phyloP scores from a whole-genome alignment of 371 early-diverging fungal species.

The Encephalitozoon hellem region DNA sequence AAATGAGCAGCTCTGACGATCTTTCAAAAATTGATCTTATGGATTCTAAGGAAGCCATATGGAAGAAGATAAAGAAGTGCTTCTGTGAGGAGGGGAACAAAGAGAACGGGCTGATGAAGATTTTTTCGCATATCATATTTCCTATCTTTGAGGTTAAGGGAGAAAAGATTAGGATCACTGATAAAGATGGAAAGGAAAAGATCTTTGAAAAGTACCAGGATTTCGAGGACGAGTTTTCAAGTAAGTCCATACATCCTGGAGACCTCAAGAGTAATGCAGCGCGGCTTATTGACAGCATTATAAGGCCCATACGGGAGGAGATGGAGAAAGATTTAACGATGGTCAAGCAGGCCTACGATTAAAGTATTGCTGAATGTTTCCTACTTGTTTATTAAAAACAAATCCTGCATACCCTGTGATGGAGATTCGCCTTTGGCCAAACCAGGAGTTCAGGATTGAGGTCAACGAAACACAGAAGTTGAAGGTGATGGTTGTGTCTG shows the following conservation, averaged over 20 bases:
- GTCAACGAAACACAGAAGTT: constrained; percentile 29
- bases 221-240: constrained; percentile 74
- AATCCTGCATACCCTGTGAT: background rate
- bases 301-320: constrained; percentile 77
- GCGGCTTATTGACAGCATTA: constrained; percentile 71
- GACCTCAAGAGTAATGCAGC: constrained; percentile 83
- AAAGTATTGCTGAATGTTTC: background rate
- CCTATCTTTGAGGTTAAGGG: constrained; percentile 63
- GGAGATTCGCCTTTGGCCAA: constrained; percentile 18
- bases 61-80: constrained; percentile 83
- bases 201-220: constrained; percentile 67
- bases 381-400: background rate
- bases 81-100: constrained; percentile 95
- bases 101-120: constrained; percentile 78
- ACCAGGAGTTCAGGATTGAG: constrained; percentile 45
- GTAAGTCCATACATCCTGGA: constrained; percentile 80
- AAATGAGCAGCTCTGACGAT: constrained; percentile 94
- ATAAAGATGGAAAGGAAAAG: constrained; percentile 73
- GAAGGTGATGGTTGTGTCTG: constrained; percentile 49
- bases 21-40: constrained; percentile 93
- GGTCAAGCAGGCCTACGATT: constrained; percentile 62
- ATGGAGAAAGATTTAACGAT: constrained; percentile 63
- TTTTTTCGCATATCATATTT: constrained; percentile 78
- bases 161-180: constrained; percentile 64
- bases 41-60: constrained; percentile 73